Evolutionary conservation across 1,139 yeast genomes (phyloP), one percentile per base, ranked within the genome.

Genomic region (Saccharomyces hybrid): DNA sequence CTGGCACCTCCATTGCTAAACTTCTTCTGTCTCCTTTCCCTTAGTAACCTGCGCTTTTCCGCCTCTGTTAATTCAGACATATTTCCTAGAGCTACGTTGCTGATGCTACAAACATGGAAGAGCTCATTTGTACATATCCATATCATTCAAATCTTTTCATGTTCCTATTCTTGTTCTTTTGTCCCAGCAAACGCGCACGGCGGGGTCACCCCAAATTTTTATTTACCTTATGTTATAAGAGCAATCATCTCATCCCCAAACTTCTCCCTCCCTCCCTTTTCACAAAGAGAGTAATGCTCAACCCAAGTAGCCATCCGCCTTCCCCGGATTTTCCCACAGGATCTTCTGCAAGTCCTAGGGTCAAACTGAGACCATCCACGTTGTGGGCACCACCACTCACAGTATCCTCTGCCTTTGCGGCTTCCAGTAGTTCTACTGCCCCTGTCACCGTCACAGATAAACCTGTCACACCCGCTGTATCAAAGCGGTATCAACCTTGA

Each of bases 1-100:
- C 80, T 66, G 25, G 83, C 86, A 50, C 78, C 77, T 3, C 86
- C 85, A 57, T 79, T 75, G 53, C 77, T 75, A 76, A 86, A 78
- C 68, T 84, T 85, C 60, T 87, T 86, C 52, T 82, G 85, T 61
- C 91, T 76, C 65, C 89, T 78, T 65, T 86, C 90, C 57, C 90
- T 77, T 44, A 85, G 71, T 30, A 83, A 63, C 55, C 76, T 74
- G 62, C 84, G 79, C 71, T 81, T 84, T 63, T 86, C 91, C 48
- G 82, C 85, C 4, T 83, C 86, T 31, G 79, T 68, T 52, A 79
- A 51, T 51, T 69, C 72, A 58, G 67, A 61, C 68, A 68, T 64
- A 11, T 47, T 20, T 26, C 11, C 44, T 13, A 38, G 44, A 9
- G 44, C 6, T n/a, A 38, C 44, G 44, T 16, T 38, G 25, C 25